Evolutionary conservation across 2,329 filamentous ascomycete species (phyloP), one percentile per base, ranked within the genome.

Genomic region (Fusarium sambucinum): DNA sequence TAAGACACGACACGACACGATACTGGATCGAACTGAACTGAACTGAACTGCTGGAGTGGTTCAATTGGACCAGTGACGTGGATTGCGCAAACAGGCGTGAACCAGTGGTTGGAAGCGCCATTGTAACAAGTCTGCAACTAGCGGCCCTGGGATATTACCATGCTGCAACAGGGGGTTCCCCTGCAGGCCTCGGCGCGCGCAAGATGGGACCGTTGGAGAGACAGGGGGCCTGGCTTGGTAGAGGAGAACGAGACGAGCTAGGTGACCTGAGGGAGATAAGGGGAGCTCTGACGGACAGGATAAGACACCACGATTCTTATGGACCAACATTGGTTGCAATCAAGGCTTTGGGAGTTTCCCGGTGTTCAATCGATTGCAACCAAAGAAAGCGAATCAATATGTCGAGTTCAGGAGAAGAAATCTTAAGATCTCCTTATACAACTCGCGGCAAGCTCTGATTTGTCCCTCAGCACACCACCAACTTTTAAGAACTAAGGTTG

Each of bases 121-220:
- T 68, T 52, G 64, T 69, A 59, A 50, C 69, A 55, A 65, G 54
- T 69, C 68, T 76, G 72, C 73, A 75, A 61, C 74, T 75, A 76
- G 59, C 59, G 70, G 60, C 38, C 48, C 56, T 65, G 69, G 72
- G 72, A 76, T 73, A 76, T 76, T 76, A 75, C 72, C 71, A 71
- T 66, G 69, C 60, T 74, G 72, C 72, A 71, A 52, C 73, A 72
- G 68, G 73, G 47, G 74, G 66, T 75, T 66, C 69, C 74, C 71
- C 69, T 75, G 74, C 74, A 76, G 73, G 54, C 45, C 48, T 68
- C 48, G 59, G 55, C 63, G 60, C 63, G 60, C 48, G 44, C 23
- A 52, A 30, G 55, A 68, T 54, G 67, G 67, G 55, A 68, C 63
- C 59, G 59, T 70, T 70, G 55, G 37, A 65, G 30, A 47, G 50